Evolutionary conservation across 176 grass and related monocot genomes (phyloP), one percentile per base, ranked within the genome.

Genomic region (Phyllostachys edulis): DNA sequence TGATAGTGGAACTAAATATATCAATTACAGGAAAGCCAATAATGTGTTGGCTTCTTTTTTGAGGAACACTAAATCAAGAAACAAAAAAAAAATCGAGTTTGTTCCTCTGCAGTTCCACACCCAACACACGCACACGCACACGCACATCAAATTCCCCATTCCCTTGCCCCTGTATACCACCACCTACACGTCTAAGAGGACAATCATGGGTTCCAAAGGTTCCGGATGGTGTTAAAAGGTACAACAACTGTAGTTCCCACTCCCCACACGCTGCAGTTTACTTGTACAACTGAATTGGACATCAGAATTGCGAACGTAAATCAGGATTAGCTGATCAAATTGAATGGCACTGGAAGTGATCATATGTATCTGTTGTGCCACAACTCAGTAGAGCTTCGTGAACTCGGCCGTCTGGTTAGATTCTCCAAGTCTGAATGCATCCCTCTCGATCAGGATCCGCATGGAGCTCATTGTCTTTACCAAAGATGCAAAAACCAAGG

Each of bases 381-480:
- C 71, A 69, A 63, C 59, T 98, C 82, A 95, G 70, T 98, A 98
- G n/a, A 98, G 59, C 75, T 98, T 98, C 26, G 86, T 95, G 88
- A 88, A 90, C 77, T 90, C 90, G 4, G 87, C 84, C 4, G 77
- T 88, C 29, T 84, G 91, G 66, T 82, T 88, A 40, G 87, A 69
- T 76, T 98, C 95, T 71, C 95, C 95, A 23, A 95, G 80, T 45
- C 88, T 93, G 65, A 92, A 94, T 41, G 83, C 89, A 5, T 96
- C 93, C 67, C 96, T 91, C 87, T 99, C 96, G 0, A 95, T 69
- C 18, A 94, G 64, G 29, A 85, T 66, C 41, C 89, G 87, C 77
- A 95, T 76, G 54, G 93, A 94, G 47, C 83, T 89, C 79, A 92
- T 85, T 38, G 79, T 88, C 85, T 85, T 98, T 18, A 85, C 73